phyloP scores from a whole-genome alignment of 345 rosid genomes.

The Hypericum perforatum region DNA sequence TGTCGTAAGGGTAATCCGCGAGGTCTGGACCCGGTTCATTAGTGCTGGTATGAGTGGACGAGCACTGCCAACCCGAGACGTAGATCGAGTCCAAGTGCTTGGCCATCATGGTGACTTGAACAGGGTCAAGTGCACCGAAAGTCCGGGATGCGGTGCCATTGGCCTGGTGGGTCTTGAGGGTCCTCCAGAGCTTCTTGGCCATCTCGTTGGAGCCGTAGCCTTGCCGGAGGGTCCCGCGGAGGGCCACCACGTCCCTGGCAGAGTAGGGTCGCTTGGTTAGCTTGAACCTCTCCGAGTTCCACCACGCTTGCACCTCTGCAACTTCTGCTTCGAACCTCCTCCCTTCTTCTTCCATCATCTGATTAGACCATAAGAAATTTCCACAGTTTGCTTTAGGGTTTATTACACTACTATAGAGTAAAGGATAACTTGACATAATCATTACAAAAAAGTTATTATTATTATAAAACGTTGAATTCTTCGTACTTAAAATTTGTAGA shows the following conservation, averaged over 20 bases:
- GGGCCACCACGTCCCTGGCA: conserved; percentile 77
- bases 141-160: conserved; percentile 89
- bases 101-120: conserved; percentile 97
- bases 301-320: conserved; percentile 93
- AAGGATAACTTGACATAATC: too few relatives aligned
- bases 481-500: too few relatives aligned
- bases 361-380: background rate
- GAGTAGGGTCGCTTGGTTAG: conserved; percentile 72
- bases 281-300: conserved; percentile 95
- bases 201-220: conserved; percentile 76
- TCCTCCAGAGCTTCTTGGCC: conserved; percentile 85
- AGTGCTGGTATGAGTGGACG: conserved; percentile 85
- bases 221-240: conserved; percentile 74
- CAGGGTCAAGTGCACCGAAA: conserved; percentile 89
- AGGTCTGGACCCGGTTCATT: conserved; percentile 97
- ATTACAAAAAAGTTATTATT: too few relatives aligned
- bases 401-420: too few relatives aligned
- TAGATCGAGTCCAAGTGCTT: conserved; percentile 82
- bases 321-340: conserved; percentile 80
- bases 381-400: background rate
- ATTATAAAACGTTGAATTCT: too few relatives aligned
- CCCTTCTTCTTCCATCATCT: conserved; percentile 94
- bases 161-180: conserved; percentile 83
- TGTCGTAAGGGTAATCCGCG: conserved; percentile 90
- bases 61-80: conserved; percentile 99